phyloP scores from a whole-genome alignment of 257 asterid species.

The Forsythia viridissima region DNA sequence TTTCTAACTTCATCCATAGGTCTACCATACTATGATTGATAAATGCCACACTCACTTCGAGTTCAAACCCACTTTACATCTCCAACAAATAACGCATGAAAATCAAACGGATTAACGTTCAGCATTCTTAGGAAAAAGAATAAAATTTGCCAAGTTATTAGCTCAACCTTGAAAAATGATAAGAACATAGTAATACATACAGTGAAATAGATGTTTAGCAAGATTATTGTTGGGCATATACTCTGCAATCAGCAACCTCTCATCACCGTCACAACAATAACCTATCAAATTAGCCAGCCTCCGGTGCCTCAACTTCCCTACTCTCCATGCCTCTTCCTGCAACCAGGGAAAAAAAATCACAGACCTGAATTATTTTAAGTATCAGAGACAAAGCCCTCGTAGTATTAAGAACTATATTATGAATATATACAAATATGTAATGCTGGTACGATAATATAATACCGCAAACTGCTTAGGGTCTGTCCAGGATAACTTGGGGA shows the following conservation, averaged over 20 bases:
- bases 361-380: neutral
- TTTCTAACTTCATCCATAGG: neutral
- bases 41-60: neutral
- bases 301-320: conserved; percentile 60
- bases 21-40: neutral
- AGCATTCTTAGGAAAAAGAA: neutral
- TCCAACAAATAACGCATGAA: neutral
- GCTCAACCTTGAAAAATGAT: neutral
- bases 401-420: neutral
- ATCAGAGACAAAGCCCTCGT: neutral
- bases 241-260: conserved; percentile 69
- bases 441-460: neutral
- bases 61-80: neutral
- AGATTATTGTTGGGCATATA: conserved; percentile 71
- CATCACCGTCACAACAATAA: conserved; percentile 77
- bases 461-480: conserved; percentile 81
- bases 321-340: conserved; percentile 68
- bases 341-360: neutral
- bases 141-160: neutral
- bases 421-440: neutral
- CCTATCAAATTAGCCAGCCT: conserved; percentile 67
- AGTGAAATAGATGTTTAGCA: conserved; percentile 70
- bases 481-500: conserved; percentile 68
- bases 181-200: conserved; percentile 33
- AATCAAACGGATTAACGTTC: neutral